Evolutionary conservation across 345 rosid species (phyloP), one percentile per base, ranked within the genome.

Genomic region (Firmiana major): DNA sequence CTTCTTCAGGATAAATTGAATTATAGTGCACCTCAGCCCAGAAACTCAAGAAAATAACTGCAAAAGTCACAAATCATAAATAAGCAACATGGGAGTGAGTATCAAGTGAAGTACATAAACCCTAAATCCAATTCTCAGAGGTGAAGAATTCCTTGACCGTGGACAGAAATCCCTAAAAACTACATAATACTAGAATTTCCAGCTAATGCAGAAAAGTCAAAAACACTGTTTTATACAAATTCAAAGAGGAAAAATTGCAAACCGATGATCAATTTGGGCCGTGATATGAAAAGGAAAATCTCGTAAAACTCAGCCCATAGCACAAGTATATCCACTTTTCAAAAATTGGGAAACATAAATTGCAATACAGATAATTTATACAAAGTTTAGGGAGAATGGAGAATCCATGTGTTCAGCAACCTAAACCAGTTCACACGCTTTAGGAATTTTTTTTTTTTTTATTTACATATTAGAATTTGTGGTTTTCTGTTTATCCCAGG

Each of bases 1-100:
- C 99, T 92, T 86, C 98, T 86, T 84, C 91, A 3, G 97, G 94
- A 83, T 93, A 92, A 8, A 96, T 90, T 7, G 99, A 93, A 78
- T 96, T 96, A 87, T 96, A 93, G 83, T 96, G 98, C 82, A 96
- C 99, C 81, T 92, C 98, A 4, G 97, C 98, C 99, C 98, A 96
- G 78, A 96, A 96, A 84, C 97, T 96, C 85, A 90, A 82, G 87
- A 82, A 93, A 76, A 96, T 38, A 76, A 92, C 99, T 92, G 93
- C 82, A 79, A 3, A 40, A 53, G 57, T 19, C 38, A 51, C 75
- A 58, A 72, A 73, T 48, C 22, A 26, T 55, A 28, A 15, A 63
- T 24, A 71, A 48, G 59, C 42, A 28, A 49, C 12, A 53, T 71
- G 26, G 10, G 34, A 51, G 62, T 19, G 24, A 28, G 43, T 48